A percentile compares a stretch with the other conserved stretches of the same genome.
phyloP scores from a whole-genome alignment of 2,329 filamentous ascomycete genomes.

The Alternaria sp. region DNA sequence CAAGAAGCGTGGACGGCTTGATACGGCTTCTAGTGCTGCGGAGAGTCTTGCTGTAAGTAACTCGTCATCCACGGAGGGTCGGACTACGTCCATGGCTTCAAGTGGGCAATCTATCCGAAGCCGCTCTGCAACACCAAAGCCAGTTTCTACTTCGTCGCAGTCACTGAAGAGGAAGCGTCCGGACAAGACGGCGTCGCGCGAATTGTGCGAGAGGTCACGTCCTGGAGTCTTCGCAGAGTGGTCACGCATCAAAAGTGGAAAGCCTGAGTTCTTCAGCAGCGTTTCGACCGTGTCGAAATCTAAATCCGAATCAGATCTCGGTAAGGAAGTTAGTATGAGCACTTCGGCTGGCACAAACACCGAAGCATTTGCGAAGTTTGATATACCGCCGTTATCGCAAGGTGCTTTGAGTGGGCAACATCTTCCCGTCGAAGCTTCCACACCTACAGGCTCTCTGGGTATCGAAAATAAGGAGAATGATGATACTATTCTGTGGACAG shows the following conservation, averaged over 20 bases:
- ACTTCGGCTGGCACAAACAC: not conserved
- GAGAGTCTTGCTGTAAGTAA: not conserved
- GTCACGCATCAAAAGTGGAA: slow-evolving; percentile 57
- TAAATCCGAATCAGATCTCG: not conserved
- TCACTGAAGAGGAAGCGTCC: slow-evolving; percentile 35
- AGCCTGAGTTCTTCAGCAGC: slow-evolving; percentile 42
- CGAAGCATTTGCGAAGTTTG: slow-evolving; percentile 13
- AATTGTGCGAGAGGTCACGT: slow-evolving; percentile 4
- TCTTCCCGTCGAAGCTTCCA: not conserved
- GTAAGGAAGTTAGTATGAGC: not conserved
- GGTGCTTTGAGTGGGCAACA: slow-evolving; percentile 18
- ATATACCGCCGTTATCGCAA: slow-evolving; percentile 18
- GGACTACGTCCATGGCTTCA: not conserved
- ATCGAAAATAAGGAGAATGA: slow-evolving; percentile 31
- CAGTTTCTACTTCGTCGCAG: not conserved
- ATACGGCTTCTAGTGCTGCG: slow-evolving; percentile 5
- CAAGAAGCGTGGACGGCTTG: slow-evolving; percentile 11
- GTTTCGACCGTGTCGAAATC: slow-evolving; percentile 21
- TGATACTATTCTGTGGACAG: slow-evolving; percentile 64
- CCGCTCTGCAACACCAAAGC: not conserved
- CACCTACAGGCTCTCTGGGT: not conserved
- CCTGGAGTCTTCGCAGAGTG: slow-evolving; percentile 46
- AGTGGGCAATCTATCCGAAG: not conserved
- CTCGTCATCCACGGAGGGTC: not conserved
- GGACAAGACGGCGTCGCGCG: not conserved